Base-by-base conservation (phyloP, 805 yeast species). In the Brettanomyces nanus region DNA sequence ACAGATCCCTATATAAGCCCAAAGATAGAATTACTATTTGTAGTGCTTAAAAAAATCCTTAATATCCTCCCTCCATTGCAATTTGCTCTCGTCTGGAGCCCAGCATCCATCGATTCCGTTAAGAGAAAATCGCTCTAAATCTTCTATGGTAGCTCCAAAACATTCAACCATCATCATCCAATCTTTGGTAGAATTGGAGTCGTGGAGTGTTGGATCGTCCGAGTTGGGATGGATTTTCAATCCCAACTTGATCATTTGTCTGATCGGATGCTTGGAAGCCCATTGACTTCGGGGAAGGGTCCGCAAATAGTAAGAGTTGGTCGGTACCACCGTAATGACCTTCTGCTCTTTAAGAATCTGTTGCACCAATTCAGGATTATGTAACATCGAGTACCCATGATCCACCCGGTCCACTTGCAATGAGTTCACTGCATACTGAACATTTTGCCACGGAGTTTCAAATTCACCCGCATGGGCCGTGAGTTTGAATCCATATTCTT, bases 381-480 rank as follows among this genome's bases (percentile, higher is more conserved):
- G 58, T 11, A 56, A 39, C 9, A 56, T 46, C 5, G 61, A 55
- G 40, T 56, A 55, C 4, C 59, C 60, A 38, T 56, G 60, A 36
- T 56, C 61, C 15, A 56, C 45, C 33, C 61, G 41, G 33, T 52
- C 52, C 5, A 51, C 58, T 20, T 48, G 37, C 17, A 56, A 28
- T 0, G 46, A 42, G 38, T 50, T 48, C 6, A 53, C 42, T 3
- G 49, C 60, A 39, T 41, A 49, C 25, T 53, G 52, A 28, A 56
- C 53, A 22, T 53, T 51, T 13, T 49, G 45, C 52, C 56, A 52
- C 3, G 56, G 53, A 35, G 45, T 42, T 7, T 58, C 61, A 35
- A 49, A 56, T 37, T 54, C 61, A 6, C 61, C 61, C 0, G 60
- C 59, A 37, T 56, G 61, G 5, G 58, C 59, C 3, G 61, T 54